Conservation (phyloP, 2,329 filamentous ascomycete species). For the Aspergillus terreus region DNA sequence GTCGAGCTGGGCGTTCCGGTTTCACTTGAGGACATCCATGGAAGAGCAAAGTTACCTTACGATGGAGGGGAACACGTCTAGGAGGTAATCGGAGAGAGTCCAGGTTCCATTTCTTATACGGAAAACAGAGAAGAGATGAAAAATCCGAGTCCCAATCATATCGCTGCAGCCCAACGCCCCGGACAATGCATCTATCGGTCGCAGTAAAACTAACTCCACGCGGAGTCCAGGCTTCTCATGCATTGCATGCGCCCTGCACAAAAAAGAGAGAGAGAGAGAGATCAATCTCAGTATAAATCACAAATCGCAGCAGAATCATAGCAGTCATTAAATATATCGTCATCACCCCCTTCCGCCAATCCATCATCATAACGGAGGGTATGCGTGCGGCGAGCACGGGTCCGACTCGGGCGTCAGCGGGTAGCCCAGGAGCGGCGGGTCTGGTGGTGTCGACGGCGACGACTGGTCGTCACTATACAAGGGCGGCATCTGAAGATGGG, state of each 20-base stretch:
- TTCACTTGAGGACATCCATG: too few species aligned
- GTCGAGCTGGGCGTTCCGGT: too few species aligned
- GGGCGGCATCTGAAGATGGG: constrained; percentile 31
- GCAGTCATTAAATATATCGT: constrained; percentile 1
- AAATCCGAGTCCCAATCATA: neutral
- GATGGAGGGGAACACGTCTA: too few species aligned
- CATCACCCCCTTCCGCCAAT: neutral
- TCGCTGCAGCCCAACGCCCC: constrained; percentile 2
- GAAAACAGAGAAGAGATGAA: neutral
- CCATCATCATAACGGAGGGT: constrained; percentile 6
- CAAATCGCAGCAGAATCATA: neutral
- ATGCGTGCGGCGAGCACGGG: constrained; percentile 37
- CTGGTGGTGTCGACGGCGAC: constrained; percentile 39
- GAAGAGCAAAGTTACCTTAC: too few species aligned
- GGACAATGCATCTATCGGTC: constrained; percentile 5
- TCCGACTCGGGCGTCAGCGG: constrained; percentile 42
- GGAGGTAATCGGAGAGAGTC: neutral
- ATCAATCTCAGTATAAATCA: neutral
- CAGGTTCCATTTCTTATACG: neutral
- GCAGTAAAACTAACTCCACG: neutral
- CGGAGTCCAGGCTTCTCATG: too few species aligned
- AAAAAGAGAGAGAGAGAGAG: neutral
- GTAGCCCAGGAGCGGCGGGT: constrained; percentile 34
- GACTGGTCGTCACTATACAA: constrained; percentile 39
- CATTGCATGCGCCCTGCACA: neutral